Percentiles rank a stretch among this genome's conserved stretches.
Conservation (phyloP, 345 rosid genomes). For the Gossypium stocksii region DNA sequence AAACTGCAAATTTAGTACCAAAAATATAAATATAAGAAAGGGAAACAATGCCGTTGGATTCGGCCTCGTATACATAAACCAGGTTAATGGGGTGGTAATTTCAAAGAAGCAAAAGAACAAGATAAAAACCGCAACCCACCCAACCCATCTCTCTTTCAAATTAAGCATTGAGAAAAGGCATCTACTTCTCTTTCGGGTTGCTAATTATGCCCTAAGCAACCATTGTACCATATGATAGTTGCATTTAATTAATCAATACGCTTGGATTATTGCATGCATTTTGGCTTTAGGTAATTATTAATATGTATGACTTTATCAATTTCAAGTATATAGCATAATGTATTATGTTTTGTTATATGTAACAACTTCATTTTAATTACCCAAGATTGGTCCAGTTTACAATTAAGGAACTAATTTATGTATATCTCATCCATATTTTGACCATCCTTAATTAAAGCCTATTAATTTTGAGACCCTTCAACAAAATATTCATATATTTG, state of each 20-base stretch:
- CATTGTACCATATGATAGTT: no score
- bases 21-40: no score
- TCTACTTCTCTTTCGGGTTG: constrained; percentile 14
- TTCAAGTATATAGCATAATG: neutral
- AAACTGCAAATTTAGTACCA: no score
- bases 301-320: no score
- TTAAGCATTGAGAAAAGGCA: neutral
- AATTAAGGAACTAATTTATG: no score
- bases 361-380: no score
- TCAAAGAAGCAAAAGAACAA: constrained; percentile 19
- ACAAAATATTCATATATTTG: neutral
- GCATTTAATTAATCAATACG: no score
- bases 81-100: constrained; percentile 17
- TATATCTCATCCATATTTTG: neutral
- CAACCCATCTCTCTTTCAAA: neutral
- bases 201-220: neutral
- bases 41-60: neutral
- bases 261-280: no score
- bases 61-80: neutral
- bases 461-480: neutral
- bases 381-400: no score
- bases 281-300: no score
- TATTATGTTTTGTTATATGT: neutral
- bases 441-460: neutral
- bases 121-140: constrained; percentile 16